phyloP scores from a whole-genome alignment of 805 yeast species.

The Pichia manshurica region DNA sequence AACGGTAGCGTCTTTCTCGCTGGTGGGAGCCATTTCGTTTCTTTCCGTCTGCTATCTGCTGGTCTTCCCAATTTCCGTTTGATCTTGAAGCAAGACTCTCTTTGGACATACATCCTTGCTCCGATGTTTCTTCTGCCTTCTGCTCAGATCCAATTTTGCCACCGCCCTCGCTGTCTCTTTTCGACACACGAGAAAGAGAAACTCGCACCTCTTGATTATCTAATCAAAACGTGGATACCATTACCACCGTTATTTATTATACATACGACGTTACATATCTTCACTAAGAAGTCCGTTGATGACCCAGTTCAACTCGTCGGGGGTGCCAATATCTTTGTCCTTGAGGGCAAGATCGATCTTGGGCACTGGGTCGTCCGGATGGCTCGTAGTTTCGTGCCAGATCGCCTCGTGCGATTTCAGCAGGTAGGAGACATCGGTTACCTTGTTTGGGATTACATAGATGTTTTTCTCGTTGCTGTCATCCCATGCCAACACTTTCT shows the following conservation, averaged over 20 bases:
- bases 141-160: slow-evolving; percentile 1
- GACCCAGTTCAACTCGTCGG: slow-evolving; percentile 67
- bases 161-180: slow-evolving; percentile 1
- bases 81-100: too few relatives aligned
- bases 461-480: neutral
- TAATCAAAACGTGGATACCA: neutral
- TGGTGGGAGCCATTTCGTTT: slow-evolving; percentile 20
- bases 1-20: slow-evolving; percentile 15
- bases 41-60: too few relatives aligned
- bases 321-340: slow-evolving; percentile 33
- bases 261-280: slow-evolving; percentile 6
- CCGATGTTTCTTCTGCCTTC: too few relatives aligned
- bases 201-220: neutral
- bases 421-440: slow-evolving; percentile 27
- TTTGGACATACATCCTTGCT: too few relatives aligned
- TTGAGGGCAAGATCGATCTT: slow-evolving; percentile 20
- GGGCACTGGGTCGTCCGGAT: slow-evolving; percentile 8
- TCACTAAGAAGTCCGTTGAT: slow-evolving; percentile 52
- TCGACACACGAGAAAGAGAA: too few relatives aligned
- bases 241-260: too few relatives aligned
- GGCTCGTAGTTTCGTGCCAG: neutral
- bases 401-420: slow-evolving; percentile 17
- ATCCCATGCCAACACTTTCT: slow-evolving; percentile 2
- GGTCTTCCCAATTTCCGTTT: too few relatives aligned
- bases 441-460: slow-evolving; percentile 14